Evolutionary conservation across 2,329 filamentous ascomycete genomes (phyloP).

Genomic region (Sclerotinia minor): DNA sequence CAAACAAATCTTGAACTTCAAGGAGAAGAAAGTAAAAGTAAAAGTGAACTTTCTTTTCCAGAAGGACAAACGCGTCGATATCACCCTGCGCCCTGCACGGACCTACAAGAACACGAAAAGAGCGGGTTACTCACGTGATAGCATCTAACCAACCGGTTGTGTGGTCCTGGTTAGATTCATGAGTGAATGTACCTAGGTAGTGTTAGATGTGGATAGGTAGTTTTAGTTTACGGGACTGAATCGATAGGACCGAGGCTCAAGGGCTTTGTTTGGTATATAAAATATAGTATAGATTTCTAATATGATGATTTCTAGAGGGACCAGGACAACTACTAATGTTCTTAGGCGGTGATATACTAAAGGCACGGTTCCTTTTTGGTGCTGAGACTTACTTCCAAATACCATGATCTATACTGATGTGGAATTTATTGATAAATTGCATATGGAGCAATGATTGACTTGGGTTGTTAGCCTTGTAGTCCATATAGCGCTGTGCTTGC

Average conservation of each 20-base stretch:
- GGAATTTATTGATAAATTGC: background rate
- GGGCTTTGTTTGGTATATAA: background rate
- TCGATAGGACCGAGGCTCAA: background rate
- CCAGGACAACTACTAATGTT: background rate
- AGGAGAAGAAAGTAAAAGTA: background rate
- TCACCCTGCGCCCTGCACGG: background rate
- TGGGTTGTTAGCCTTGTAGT: background rate
- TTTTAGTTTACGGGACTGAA: background rate
- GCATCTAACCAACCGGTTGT: background rate
- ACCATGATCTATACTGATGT: background rate
- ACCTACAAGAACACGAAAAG: background rate
- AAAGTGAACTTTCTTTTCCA: constrained; percentile 16
- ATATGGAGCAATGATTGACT: background rate
- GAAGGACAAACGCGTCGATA: constrained; percentile 1
- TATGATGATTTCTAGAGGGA: background rate
- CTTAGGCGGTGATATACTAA: background rate
- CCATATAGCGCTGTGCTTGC: no score
- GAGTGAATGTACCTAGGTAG: background rate
- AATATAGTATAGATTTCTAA: background rate
- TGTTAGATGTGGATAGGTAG: background rate
- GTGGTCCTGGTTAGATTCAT: background rate
- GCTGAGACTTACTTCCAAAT: background rate
- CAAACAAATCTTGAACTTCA: background rate
- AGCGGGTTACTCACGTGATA: background rate
- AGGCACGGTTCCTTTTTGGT: no score